A percentile compares a stretch with the other conserved stretches of the same genome.
Conservation (phyloP, 179 eudicot genomes). For the Pouteria campechiana region DNA sequence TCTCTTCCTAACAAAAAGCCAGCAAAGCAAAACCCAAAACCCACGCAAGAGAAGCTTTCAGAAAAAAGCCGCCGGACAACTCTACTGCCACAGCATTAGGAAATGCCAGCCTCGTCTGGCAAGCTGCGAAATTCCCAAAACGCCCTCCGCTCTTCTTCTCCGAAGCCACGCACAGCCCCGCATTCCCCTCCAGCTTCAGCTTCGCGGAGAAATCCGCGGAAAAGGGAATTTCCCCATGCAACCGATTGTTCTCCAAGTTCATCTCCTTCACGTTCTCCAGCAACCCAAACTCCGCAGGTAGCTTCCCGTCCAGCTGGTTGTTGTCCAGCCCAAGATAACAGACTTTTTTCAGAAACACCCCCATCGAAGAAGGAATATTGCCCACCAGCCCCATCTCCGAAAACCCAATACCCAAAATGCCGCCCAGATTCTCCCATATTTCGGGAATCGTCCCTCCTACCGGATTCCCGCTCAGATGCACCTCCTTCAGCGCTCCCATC, state of each 20-base stretch:
- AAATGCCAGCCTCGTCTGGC: too few species aligned
- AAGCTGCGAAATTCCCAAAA: too few species aligned
- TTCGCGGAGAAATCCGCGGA: constrained; percentile 32
- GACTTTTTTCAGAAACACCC: constrained; percentile 40
- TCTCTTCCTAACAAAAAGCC: too few species aligned
- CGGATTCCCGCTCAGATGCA: constrained; percentile 65
- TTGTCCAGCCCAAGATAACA: constrained; percentile 51
- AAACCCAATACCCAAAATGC: constrained; percentile 50
- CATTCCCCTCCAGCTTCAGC: constrained; percentile 60
- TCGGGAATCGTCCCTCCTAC: constrained; percentile 85
- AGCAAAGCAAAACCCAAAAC: too few species aligned
- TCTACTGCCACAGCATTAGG: too few species aligned
- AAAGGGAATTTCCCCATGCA: constrained; percentile 61
- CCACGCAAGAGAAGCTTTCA: too few species aligned
- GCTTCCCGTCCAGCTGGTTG: constrained; percentile 49
- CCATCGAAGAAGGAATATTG: constrained; percentile 66
- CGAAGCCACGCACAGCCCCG: constrained; percentile 47
- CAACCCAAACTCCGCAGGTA: constrained; percentile 61
- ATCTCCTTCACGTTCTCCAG: constrained; percentile 45
- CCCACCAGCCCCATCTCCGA: constrained; percentile 59
- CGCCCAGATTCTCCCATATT: constrained; percentile 68
- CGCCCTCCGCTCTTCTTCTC: too few species aligned
- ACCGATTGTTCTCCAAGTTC: constrained; percentile 46
- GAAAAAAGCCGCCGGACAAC: too few species aligned
- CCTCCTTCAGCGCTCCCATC: constrained; percentile 41